phyloP scores from a whole-genome alignment of 768 basidiomycete species.

The Pleurotus platypus region DNA sequence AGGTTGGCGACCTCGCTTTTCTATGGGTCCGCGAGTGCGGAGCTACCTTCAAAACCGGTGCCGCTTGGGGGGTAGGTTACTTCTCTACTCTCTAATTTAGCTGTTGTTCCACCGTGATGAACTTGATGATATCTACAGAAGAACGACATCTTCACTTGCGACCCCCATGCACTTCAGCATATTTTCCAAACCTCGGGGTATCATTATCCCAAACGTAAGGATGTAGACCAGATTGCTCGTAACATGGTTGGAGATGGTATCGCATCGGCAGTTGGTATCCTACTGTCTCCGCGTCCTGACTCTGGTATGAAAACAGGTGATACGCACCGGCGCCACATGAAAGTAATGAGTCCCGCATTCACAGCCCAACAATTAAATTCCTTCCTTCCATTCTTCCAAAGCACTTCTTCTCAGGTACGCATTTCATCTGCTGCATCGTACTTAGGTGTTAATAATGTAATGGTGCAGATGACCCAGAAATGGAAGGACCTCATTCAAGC shows the following conservation, averaged over 20 bases:
- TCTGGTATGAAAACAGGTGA: constrained; percentile 8
- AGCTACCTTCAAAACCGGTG: constrained; percentile 15
- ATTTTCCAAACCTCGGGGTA: constrained; percentile 28
- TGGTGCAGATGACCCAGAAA: constrained; percentile 17
- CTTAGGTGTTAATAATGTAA: neutral
- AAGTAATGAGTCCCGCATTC: constrained; percentile 26
- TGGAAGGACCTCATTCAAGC: constrained; percentile 23
- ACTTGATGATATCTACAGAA: constrained; percentile 13
- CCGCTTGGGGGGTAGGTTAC: constrained; percentile 1
- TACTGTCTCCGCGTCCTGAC: neutral
- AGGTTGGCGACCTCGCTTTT: constrained; percentile 26
- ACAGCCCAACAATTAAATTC: constrained; percentile 8
- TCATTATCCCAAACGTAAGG: constrained; percentile 20
- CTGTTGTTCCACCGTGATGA: neutral
- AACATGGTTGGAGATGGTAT: constrained; percentile 21
- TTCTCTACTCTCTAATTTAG: neutral
- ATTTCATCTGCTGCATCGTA: neutral
- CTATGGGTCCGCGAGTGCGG: constrained; percentile 23
- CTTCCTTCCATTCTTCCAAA: constrained; percentile 23
- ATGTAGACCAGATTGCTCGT: constrained; percentile 14
- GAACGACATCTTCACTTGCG: constrained; percentile 25
- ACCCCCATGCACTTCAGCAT: constrained; percentile 28
- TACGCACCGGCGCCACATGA: constrained; percentile 25
- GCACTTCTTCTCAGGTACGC: constrained; percentile 21
- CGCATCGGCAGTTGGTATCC: constrained; percentile 23